These are phyloP conservation scores for Tolypocladium cylindrosporum DNA, from an alignment of 2,329 filamentous ascomycete species.

Conservation along the genomic window DNA sequence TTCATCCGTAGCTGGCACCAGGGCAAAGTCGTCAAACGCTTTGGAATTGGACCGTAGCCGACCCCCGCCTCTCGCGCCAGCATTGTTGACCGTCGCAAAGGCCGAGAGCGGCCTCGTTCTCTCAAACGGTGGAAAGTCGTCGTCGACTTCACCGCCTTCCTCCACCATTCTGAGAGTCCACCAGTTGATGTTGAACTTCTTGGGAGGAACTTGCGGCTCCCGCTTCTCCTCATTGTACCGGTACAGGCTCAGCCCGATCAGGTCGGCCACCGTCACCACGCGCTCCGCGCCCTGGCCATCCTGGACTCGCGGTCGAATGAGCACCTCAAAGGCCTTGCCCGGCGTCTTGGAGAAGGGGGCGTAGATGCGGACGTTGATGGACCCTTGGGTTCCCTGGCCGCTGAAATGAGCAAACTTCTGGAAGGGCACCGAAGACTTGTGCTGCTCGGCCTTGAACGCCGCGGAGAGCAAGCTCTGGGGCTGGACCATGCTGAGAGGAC, in stretches of 20 bases:
- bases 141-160: slow-evolving; percentile 74
- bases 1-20: slow-evolving; percentile 60
- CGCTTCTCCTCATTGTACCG: slow-evolving; percentile 68
- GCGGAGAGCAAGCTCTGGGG: slow-evolving; percentile 63
- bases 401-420: slow-evolving; percentile 68
- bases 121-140: slow-evolving; percentile 72
- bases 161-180: slow-evolving; percentile 80
- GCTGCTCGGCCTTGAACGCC: slow-evolving; percentile 61
- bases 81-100: slow-evolving; percentile 76
- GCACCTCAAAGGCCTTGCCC: slow-evolving; percentile 58
- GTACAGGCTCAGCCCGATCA: slow-evolving; percentile 74
- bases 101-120: slow-evolving; percentile 64
- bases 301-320: slow-evolving; percentile 60
- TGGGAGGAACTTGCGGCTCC: slow-evolving; percentile 52
- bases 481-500: slow-evolving; percentile 56
- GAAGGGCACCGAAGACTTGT: slow-evolving; percentile 60
- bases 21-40: slow-evolving; percentile 72
- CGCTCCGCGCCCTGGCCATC: slow-evolving; percentile 52
- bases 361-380: slow-evolving; percentile 68
- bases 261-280: slow-evolving; percentile 63
- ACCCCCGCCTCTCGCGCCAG: slow-evolving; percentile 55
- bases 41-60: slow-evolving; percentile 59
- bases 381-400: slow-evolving; percentile 68
- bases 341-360: slow-evolving; percentile 59
- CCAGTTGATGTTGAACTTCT: slow-evolving; percentile 68